Base-by-base conservation (phyloP, 495 filamentous ascomycete species). In the Aspergillus carlsbadensis region DNA sequence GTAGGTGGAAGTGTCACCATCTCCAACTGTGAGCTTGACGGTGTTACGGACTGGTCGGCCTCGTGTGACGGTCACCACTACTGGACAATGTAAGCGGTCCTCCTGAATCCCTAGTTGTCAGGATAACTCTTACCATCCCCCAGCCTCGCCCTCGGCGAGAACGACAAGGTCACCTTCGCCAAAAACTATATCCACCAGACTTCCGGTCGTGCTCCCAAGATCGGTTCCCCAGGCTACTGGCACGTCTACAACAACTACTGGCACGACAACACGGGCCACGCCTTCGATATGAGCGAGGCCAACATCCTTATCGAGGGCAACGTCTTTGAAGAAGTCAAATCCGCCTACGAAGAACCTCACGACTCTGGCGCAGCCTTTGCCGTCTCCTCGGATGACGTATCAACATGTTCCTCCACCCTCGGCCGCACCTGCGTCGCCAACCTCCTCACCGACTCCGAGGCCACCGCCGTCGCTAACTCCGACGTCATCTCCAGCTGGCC, bases 11-110 rank as follows among this genome's bases (percentile, higher is more conserved):
- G 53, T 35, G 70, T 69, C 10, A 73, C 73, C 35, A 66, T 70
- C 58, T 67, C 71, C 42, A 70, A 73, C 60, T 74, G 69, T 45
- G 72, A 82, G 55, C 75, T 82, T 54, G 76, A 83, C 49, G 80
- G 80, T 29, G 54, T 58, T 13, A 79, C 78, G 1, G 68, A 59
- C 55, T 82, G 75, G 72, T 79, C 75, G 26, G 74, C 78, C 14
- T 73, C 71, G 22, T 82, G 80, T 54, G 77, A 84, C 47, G 73
- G 75, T 15, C 70, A 81, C 59, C 79, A 81, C 62, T 83, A 84
- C 72, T 82, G 80, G 79, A 75, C 68, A 21, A 62, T 84, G 61
- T 72, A 62, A 57, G 53, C 54, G 1, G 15, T 41, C 43, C 5
- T 14, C 18, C 8, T 42, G 26, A 8, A 8, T 39, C 20, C 44